These are phyloP conservation scores for Cladosporium austrohemisphaericum DNA, from an alignment of 2,329 filamentous ascomycete species.

Conservation along the genomic window DNA sequence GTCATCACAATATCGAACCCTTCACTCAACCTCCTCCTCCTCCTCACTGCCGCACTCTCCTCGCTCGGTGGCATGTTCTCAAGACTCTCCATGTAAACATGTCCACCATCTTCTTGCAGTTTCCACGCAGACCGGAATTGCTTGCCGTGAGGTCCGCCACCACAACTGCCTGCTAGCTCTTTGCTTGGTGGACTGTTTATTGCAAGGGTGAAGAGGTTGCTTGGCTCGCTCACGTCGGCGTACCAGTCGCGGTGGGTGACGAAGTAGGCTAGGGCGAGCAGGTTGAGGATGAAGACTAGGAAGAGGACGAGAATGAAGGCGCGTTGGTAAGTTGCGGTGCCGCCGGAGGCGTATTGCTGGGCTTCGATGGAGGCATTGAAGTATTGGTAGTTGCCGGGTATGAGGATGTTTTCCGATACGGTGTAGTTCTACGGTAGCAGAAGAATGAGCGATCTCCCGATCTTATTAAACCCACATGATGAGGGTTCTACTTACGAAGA, in stretches of 20 bases:
- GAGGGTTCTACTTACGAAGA: slow-evolving; percentile 13
- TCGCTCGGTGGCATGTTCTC: slow-evolving; percentile 24
- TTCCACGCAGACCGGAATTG: slow-evolving; percentile 47
- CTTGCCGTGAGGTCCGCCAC: slow-evolving; percentile 50
- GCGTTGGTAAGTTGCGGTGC: slow-evolving; percentile 57
- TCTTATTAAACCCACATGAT: not conserved
- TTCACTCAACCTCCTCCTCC: slow-evolving; percentile 24
- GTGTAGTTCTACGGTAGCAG: slow-evolving; percentile 6
- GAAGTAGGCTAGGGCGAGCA: slow-evolving; percentile 63
- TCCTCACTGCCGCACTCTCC: slow-evolving; percentile 22
- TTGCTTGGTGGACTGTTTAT: slow-evolving; percentile 59
- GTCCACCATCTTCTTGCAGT: slow-evolving; percentile 39
- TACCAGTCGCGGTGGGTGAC: slow-evolving; percentile 59
- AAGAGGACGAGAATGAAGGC: slow-evolving; percentile 65
- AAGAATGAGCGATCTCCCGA: not conserved
- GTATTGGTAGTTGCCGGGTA: slow-evolving; percentile 47
- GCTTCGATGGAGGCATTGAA: slow-evolving; percentile 64
- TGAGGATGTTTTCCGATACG: not conserved
- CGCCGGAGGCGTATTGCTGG: slow-evolving; percentile 68
- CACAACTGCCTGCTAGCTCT: slow-evolving; percentile 54
- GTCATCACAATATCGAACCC: slow-evolving; percentile 34
- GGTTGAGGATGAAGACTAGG: slow-evolving; percentile 63
- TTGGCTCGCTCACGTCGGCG: slow-evolving; percentile 74
- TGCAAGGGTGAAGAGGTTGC: slow-evolving; percentile 69
- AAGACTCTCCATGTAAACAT: slow-evolving; percentile 51